Conservation (phyloP, 2,329 filamentous ascomycete species). For the Penicillium janthinellum region DNA sequence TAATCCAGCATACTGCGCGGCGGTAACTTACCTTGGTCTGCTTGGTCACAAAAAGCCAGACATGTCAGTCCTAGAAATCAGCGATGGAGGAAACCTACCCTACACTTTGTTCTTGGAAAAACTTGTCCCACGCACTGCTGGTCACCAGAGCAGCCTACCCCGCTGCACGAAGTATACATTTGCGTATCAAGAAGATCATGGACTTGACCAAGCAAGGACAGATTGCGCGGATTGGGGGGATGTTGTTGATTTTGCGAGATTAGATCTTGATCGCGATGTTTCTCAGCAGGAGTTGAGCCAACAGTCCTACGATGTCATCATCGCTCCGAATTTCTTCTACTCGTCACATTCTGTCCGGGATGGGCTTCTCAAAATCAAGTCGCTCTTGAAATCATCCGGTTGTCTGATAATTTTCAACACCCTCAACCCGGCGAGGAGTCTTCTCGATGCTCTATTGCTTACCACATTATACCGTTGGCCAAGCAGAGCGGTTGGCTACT, state of each 20-base stretch:
- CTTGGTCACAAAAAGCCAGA: conserved; percentile 27
- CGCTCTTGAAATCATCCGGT: conserved; percentile 20
- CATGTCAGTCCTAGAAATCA: conserved; percentile 28
- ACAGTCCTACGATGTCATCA: conserved; percentile 20
- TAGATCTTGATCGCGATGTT: not conserved
- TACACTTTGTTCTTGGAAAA: conserved; percentile 13
- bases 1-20: conserved; percentile 8
- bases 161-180: conserved; percentile 21
- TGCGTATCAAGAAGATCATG: conserved; percentile 1
- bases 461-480: conserved; percentile 13
- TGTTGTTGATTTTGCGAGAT: not conserved
- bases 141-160: not conserved
- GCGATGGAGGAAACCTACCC: conserved; percentile 17
- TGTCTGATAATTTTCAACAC: conserved; percentile 20
- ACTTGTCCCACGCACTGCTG: not conserved
- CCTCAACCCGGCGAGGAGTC: conserved; percentile 2
- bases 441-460: conserved; percentile 13
- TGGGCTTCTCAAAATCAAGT: conserved; percentile 16
- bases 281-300: not conserved
- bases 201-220: not conserved
- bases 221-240: not conserved
- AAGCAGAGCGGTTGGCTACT: not conserved
- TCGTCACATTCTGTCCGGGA: conserved; percentile 6
- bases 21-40: conserved; percentile 17
- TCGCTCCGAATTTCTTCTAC: conserved; percentile 22